Base-by-base conservation (phyloP, 176 grass and related monocot species). In the Musa schizocarpa region DNA sequence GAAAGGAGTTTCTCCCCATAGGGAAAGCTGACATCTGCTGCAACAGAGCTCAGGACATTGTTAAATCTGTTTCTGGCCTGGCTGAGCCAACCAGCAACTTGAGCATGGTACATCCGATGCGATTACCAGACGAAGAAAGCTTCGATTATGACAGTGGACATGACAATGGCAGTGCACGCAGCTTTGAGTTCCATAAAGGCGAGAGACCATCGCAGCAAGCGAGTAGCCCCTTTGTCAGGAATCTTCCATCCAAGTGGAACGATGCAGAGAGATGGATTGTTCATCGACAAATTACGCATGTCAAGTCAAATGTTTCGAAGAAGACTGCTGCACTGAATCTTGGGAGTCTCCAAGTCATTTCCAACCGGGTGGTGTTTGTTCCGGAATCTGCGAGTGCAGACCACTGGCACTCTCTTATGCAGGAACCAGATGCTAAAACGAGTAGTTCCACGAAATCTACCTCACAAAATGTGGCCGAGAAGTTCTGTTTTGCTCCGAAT, bases 191-290 rank as follows among this genome's bases (percentile, higher is more conserved):
- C 52, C 79, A 77, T 11, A 83, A 81, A 82, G 90, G 85, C 53
- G 88, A 85, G 34, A 83, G 73, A 65, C 17, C 63, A 12, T 63
- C 58, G 19, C 84, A 70, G n/a, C 81, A 69, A 19, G 81, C 52
- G 50, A 72, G 63, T 26, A 79, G 23, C 22, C 81, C 80, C 17
- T 94, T 99, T 77, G 75, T 89, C 59, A 78, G 86, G 50, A 88
- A 80, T 76, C 78, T 99, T 77, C 91, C 95, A 26, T 94, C 95
- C 11, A 99, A 99, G 83, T 99, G 95, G 95, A 99, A 99, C 82
- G 95, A 94, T 72, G 95, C 88, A 0, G 95, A 99, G 85, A 94
- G 93, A 76, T 99, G 95, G 95, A 91, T 94, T 22, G 82, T 89
- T 0, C 89, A 86, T 20, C 29, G 91, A 8, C 91, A 94, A 83